phyloP scores from a whole-genome alignment of 495 filamentous ascomycete genomes.

The Aspergillus funiculosus region DNA sequence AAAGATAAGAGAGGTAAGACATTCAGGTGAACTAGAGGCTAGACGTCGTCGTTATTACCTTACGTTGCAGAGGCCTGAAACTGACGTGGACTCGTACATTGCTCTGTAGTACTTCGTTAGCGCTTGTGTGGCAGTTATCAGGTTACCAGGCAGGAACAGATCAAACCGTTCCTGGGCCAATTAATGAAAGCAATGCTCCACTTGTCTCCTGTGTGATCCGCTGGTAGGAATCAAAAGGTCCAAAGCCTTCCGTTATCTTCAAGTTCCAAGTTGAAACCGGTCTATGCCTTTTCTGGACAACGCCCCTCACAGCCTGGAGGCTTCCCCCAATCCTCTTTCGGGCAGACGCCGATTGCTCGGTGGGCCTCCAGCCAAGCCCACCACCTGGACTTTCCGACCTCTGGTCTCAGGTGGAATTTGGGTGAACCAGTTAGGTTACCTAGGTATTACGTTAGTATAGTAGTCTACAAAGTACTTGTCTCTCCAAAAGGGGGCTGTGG shows the following conservation, averaged over 20 bases:
- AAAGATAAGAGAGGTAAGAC: too few relatives aligned
- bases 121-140: constrained; percentile 16
- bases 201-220: constrained; percentile 9
- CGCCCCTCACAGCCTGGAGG: constrained; percentile 5
- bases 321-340: too few relatives aligned
- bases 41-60: constrained; percentile 1
- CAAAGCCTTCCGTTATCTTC: constrained; percentile 15
- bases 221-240: constrained; percentile 8
- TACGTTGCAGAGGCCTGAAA: constrained; percentile 15
- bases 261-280: too few relatives aligned
- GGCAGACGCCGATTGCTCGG: constrained; percentile 7
- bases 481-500: too few relatives aligned
- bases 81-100: constrained; percentile 19
- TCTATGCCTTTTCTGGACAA: constrained; percentile 11
- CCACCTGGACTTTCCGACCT: too few relatives aligned
- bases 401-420: neutral
- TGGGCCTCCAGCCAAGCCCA: constrained; percentile 12
- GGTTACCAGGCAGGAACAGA: constrained; percentile 12
- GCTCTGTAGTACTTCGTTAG: too few relatives aligned
- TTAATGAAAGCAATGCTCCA: neutral
- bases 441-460: too few relatives aligned
- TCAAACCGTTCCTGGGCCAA: constrained; percentile 6
- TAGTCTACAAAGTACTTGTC: too few relatives aligned
- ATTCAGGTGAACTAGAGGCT: neutral
- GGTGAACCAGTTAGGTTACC: too few relatives aligned